Base-by-base conservation (phyloP, 1,284 basidiomycete genomes). In the Melampsora occidentalis region DNA sequence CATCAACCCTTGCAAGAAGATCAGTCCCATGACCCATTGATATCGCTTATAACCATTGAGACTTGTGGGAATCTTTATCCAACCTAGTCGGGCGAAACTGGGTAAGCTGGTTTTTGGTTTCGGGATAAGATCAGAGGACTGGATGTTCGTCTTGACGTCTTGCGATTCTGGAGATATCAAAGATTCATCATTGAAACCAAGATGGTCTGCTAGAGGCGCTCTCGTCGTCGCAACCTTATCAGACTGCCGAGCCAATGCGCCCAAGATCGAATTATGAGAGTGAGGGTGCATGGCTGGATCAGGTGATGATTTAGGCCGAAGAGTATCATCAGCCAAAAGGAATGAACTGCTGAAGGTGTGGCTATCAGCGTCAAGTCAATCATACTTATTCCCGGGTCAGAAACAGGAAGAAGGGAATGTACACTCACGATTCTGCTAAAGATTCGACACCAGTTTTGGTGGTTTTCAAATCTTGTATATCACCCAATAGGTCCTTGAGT, bases 341-440 rank as follows among this genome's bases (percentile, higher is more conserved):
- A 57, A 57, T 57, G 53, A 57, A 57, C 25, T 57, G 10, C 53
- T 57, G 12, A 57, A 57, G 42, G 42, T 42, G 42, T 42, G 12
- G 42, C 10, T 42, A 9, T 14, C 6, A 9, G 12, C 12, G 42
- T 42, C 42, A 42, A 42, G 2, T 10, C 42, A 42, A 42, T 7
- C 12, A 42, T 42, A 35, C 9, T 35, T 35, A 35, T 12, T 42
- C 42, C 9, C 2, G 9, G 42, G 12, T 42, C 42, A 12, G 12
- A 42, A 42, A 12, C 42, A 42, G 42, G 12, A 42, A 14, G 12
- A 14, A 42, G 6, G 12, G 12, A 42, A 42, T 2, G 9, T 10
- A 42, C 20, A 57, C 53, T 57, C 53, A 57, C 53, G 53, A 57
- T 5, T 57, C 53, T 22, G 25, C 53, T 57, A 57, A 57, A 57